A percentile compares a stretch with the other conserved stretches of the same genome.
Evolutionary conservation across 208 protist genomes (phyloP).

Genomic region (Leishmania lainsoni): DNA sequence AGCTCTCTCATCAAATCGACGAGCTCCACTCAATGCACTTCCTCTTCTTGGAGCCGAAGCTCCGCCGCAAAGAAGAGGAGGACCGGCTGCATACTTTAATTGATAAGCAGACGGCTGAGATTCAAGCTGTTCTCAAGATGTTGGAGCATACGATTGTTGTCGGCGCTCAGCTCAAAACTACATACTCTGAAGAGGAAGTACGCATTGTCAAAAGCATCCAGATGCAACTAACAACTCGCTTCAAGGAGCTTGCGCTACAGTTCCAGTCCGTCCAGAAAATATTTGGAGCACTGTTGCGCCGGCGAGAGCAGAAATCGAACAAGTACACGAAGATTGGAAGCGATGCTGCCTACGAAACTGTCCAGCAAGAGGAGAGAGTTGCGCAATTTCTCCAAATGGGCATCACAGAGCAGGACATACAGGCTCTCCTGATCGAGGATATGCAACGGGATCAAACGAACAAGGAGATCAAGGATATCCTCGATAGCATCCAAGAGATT

Average conservation of each 20-base stretch:
- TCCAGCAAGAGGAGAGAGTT: constrained; percentile 64
- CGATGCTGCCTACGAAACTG: constrained; percentile 49
- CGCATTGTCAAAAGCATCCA: constrained; percentile 48
- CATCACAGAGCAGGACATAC: constrained; percentile 79
- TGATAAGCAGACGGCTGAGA: constrained; percentile 41
- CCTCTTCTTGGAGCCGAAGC: constrained; percentile 51
- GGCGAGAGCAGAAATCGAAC: constrained; percentile 49
- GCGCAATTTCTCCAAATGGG: constrained; percentile 78
- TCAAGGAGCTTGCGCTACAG: constrained; percentile 39
- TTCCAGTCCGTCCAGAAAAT: constrained; percentile 69
- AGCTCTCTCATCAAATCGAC: constrained; percentile 32
- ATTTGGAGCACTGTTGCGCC: constrained; percentile 54
- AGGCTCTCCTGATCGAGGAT: constrained; percentile 73
- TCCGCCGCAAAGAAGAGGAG: constrained; percentile 63
- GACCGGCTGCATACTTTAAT: constrained; percentile 29
- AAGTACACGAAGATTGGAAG: constrained; percentile 68
- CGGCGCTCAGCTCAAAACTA: constrained; percentile 42
- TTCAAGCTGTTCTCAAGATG: constrained; percentile 59
- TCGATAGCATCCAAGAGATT: constrained; percentile 84
- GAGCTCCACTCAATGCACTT: constrained; percentile 46
- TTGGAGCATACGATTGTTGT: constrained; percentile 70
- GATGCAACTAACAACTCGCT: constrained; percentile 43
- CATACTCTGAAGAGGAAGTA: constrained; percentile 53
- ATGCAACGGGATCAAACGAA: constrained; percentile 55
- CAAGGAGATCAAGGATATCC: constrained; percentile 81